These are phyloP conservation scores for Aureobasidium sp. DNA, from an alignment of 2,329 filamentous ascomycete genomes.

Conservation along the genomic window DNA sequence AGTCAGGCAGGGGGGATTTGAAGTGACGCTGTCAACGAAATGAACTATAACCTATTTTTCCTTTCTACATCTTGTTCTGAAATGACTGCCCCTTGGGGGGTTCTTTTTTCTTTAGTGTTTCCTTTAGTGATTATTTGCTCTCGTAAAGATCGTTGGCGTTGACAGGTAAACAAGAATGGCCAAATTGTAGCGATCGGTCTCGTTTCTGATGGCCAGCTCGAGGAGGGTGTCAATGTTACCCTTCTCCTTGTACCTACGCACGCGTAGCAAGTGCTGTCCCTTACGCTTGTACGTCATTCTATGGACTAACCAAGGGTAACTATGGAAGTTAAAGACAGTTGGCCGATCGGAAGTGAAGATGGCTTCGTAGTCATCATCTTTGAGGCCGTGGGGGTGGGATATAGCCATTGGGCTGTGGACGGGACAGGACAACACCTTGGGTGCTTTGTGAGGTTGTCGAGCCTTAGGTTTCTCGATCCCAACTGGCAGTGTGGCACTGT, in stretches of 20 bases:
- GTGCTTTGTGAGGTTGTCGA: too few species aligned
- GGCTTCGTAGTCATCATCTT: constrained; percentile 54
- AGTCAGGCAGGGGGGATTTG: background rate
- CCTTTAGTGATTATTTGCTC: too few species aligned
- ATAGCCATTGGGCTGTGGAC: constrained; percentile 50
- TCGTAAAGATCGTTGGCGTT: too few species aligned
- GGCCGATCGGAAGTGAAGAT: constrained; percentile 66
- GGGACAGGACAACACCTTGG: too few species aligned
- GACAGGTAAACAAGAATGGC: constrained; percentile 51
- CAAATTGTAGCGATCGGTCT: constrained; percentile 67
- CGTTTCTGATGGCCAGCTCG: constrained; percentile 68
- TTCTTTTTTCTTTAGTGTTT: too few species aligned
- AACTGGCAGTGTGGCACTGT: too few species aligned
- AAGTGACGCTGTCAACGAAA: background rate
- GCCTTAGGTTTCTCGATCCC: too few species aligned
- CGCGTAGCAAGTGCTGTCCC: constrained; percentile 58
- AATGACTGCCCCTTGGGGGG: too few species aligned
- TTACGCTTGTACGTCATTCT: constrained; percentile 67
- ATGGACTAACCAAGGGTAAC: constrained; percentile 56
- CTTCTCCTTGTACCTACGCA: constrained; percentile 75
- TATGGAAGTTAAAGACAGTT: constrained; percentile 78
- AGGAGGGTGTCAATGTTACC: constrained; percentile 77
- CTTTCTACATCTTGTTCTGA: background rate
- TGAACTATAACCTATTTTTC: background rate
- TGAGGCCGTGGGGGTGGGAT: constrained; percentile 61